These are phyloP conservation scores for Fraxinus anomala DNA, from an alignment of 257 asterid genomes.

Conservation along the genomic window DNA sequence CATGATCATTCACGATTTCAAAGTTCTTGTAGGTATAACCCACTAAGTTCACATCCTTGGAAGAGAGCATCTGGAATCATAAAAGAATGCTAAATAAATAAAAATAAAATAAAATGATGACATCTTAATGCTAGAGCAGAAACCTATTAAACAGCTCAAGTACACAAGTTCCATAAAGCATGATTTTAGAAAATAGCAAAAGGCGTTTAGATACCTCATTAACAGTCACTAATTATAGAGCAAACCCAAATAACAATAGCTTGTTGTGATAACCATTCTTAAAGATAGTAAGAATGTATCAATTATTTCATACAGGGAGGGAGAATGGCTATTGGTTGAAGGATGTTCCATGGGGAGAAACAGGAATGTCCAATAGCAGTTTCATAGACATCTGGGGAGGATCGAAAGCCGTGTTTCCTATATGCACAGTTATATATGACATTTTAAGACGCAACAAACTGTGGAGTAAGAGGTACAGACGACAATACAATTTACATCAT, in stretches of 20 bases:
- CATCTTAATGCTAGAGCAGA: too few relatives aligned
- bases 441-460: background rate
- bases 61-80: too few relatives aligned
- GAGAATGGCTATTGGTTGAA: too few relatives aligned
- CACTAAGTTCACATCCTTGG: too few relatives aligned
- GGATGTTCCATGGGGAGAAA: too few relatives aligned
- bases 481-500: background rate
- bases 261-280: slow-evolving; percentile 80
- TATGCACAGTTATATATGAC: background rate
- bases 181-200: background rate
- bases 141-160: background rate
- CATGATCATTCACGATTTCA: too few relatives aligned
- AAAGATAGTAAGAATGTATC: too few relatives aligned
- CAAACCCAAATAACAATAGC: slow-evolving; percentile 81
- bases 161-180: background rate
- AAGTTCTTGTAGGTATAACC: too few relatives aligned
- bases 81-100: too few relatives aligned
- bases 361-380: slow-evolving; percentile 46
- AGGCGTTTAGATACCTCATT: background rate
- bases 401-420: slow-evolving; percentile 25
- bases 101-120: too few relatives aligned
- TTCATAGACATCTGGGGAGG: slow-evolving; percentile 63
- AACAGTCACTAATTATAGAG: slow-evolving; percentile 11
- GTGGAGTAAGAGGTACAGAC: background rate
- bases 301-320: too few relatives aligned